A percentile compares a stretch with the other conserved stretches of the same genome.
These are phyloP conservation scores for Cladophialophora bantiana DNA, from an alignment of 2,329 filamentous ascomycete genomes.

Conservation along the genomic window DNA sequence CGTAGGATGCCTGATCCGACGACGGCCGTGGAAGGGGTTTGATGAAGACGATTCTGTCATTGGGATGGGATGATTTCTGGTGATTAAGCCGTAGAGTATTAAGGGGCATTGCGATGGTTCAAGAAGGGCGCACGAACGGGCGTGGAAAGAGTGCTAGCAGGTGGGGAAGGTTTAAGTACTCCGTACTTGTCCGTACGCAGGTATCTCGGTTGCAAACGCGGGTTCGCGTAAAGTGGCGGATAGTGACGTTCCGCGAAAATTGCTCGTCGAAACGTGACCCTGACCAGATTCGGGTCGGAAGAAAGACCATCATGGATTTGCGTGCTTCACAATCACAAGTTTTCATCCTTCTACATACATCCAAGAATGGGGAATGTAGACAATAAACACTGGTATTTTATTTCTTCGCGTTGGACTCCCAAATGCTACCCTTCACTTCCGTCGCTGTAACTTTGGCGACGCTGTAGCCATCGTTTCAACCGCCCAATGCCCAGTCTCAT, in stretches of 20 bases:
- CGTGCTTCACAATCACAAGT: background rate
- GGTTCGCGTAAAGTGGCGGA: conserved; percentile 20
- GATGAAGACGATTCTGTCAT: conserved; percentile 75
- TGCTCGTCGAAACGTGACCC: conserved; percentile 22
- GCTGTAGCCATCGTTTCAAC: background rate
- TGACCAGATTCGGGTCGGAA: too few relatives aligned
- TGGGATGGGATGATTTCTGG: conserved; percentile 41
- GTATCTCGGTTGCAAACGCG: background rate
- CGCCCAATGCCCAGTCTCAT: background rate
- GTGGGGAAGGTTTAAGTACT: background rate
- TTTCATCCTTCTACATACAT: background rate
- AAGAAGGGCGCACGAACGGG: background rate
- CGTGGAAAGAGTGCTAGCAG: background rate
- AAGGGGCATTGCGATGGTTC: conserved; percentile 67
- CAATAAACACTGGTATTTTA: background rate
- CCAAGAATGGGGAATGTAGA: background rate
- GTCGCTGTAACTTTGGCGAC: background rate
- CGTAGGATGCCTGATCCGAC: conserved; percentile 55
- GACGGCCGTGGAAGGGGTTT: conserved; percentile 72
- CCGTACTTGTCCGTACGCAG: too few relatives aligned
- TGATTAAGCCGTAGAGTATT: conserved; percentile 78
- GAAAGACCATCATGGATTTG: too few relatives aligned
- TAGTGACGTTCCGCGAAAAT: conserved; percentile 9
- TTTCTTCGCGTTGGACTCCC: background rate
- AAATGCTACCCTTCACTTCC: background rate